phyloP scores from a whole-genome alignment of 352 stramenopile genomes.

The Phytophthora crassamura region DNA sequence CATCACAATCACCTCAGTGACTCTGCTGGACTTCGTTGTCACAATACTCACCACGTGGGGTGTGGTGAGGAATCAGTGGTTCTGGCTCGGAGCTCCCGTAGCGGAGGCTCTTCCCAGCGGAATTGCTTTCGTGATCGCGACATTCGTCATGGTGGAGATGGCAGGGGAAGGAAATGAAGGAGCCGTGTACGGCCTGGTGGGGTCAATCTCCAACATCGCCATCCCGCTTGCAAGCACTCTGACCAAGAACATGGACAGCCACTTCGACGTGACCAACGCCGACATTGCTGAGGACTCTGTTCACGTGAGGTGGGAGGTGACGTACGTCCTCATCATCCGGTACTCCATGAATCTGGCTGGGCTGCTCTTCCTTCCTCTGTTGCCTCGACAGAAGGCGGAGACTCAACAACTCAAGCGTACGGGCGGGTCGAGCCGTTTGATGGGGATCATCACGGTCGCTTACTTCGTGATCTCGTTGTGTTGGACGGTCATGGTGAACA shows the following conservation, averaged over 20 bases:
- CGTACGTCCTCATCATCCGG: constrained; percentile 51
- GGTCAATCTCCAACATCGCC: constrained; percentile 51
- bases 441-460: constrained; percentile 40
- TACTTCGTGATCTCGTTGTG: constrained; percentile 35
- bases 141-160: constrained; percentile 56
- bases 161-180: constrained; percentile 53
- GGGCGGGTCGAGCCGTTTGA: constrained; percentile 41
- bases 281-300: constrained; percentile 46
- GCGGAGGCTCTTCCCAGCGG: constrained; percentile 41
- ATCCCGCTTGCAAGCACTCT: constrained; percentile 49
- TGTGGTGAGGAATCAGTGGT: constrained; percentile 54
- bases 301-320: constrained; percentile 48
- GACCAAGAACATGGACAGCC: constrained; percentile 39
- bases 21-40: constrained; percentile 34
- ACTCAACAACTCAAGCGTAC: constrained; percentile 45
- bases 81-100: constrained; percentile 48
- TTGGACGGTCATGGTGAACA: constrained; percentile 40
- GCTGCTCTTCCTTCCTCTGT: constrained; percentile 40
- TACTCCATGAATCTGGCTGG: constrained; percentile 41
- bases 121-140: constrained; percentile 50
- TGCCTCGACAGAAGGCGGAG: constrained; percentile 55
- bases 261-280: constrained; percentile 49
- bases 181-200: constrained; percentile 47
- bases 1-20: constrained; percentile 36
- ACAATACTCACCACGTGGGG: constrained; percentile 46